Conservation (phyloP, 1,284 basidiomycete species). For the Grifola frondosa region DNA sequence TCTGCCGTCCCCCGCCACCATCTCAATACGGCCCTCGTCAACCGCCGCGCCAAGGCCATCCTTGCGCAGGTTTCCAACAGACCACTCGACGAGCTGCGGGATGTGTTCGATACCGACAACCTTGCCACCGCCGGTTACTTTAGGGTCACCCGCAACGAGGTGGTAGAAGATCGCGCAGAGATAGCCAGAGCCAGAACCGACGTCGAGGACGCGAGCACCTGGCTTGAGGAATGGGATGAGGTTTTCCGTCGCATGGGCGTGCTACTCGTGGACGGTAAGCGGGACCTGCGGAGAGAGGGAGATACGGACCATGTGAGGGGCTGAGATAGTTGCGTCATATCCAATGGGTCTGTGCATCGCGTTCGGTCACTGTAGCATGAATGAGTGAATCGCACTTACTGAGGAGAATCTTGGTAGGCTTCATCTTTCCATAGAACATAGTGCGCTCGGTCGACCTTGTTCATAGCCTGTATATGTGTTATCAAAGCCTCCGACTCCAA, state of each 20-base stretch:
- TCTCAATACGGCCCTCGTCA: conserved; percentile 52
- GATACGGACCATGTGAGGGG: conserved; percentile 79
- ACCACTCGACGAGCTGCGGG: conserved; percentile 71
- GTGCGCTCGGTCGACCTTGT: conserved; percentile 68
- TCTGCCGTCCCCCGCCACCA: conserved; percentile 82
- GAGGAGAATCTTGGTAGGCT: conserved; percentile 82
- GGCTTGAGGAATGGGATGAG: conserved; percentile 71
- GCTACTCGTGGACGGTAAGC: conserved; percentile 43
- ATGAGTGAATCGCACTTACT: conserved; percentile 45
- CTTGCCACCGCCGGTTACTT: conserved; percentile 41
- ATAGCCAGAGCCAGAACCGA: conserved; percentile 81
- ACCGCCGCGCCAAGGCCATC: conserved; percentile 66
- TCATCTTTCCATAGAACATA: conserved; percentile 56
- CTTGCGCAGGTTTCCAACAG: conserved; percentile 62
- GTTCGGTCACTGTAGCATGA: background rate
- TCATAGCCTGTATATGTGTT: conserved; percentile 58
- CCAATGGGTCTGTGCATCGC: conserved; percentile 59
- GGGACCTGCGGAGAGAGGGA: conserved; percentile 3
- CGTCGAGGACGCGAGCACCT: conserved; percentile 76
- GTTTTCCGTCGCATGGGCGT: conserved; percentile 78
- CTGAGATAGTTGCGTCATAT: conserved; percentile 83
- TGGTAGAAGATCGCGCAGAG: conserved; percentile 76
- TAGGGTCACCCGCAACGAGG: conserved; percentile 46
- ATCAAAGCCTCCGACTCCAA: background rate
- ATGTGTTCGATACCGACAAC: conserved; percentile 95